Base-by-base conservation (phyloP, 2,329 filamentous ascomycete genomes). In the Fusarium sp. region DNA sequence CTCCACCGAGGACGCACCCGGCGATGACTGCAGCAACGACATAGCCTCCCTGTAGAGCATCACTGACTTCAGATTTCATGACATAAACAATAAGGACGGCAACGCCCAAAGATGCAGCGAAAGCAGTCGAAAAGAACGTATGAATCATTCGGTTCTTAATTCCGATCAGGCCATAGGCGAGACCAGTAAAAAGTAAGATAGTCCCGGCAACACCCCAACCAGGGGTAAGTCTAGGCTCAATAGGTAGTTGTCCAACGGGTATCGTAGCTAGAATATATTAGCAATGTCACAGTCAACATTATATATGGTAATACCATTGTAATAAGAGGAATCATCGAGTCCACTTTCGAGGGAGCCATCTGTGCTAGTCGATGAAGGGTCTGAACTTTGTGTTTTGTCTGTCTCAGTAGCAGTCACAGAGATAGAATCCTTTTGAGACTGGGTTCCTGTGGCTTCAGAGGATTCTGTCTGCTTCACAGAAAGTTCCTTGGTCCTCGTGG, bases 11-110 rank as follows among this genome's bases (percentile, higher is more conserved):
- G 26, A 94, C 85, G 9, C 90, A 78, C 3, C 94, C 94, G 0
- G 94, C 91, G 69, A 94, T 81, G 38, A 93, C 86, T 5, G 88
- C 88, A 5, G 94, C 95, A 10, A 94, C 92, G 38, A 98, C 88
- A 79, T 96, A 98, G 33, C 90, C 95, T 30, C 94, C 95, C 81
- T 98, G 94, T 5, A 96, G 84, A 0, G 89, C 92, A 78, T 92
- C 83, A 64, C 86, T 89, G 41, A 97, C 88, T 0, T 94, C 94
- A 1, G 91, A 88, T 59, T 87, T 91, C 92, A 97, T 96, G 41
- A 98, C 91, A 78, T 98, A 98, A 46, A 97, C 81, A 59, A 98
- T 93, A 26, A 98, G 84, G 5, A 97, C 92, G 1, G 92, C 89
- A 15, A 96, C 90, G 18, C 92, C 90, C 38, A 98, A 82, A 46